phyloP scores from a whole-genome alignment of 179 eudicot genomes.

The Silene vulgaris region DNA sequence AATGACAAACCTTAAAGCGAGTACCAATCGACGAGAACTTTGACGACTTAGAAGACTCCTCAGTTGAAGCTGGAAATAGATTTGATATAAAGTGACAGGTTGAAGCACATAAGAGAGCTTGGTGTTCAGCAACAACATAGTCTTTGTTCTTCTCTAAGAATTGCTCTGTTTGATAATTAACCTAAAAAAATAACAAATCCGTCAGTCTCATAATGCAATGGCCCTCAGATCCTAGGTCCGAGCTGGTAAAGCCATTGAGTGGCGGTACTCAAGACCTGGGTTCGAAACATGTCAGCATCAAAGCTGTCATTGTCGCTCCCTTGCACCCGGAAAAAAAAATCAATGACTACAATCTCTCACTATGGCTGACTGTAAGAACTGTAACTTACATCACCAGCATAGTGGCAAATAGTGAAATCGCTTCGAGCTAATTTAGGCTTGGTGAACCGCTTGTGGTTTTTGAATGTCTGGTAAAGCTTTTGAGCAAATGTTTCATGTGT shows the following conservation, averaged over 20 bases:
- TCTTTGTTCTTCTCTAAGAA: slow-evolving; percentile 95
- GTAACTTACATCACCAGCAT: slow-evolving; percentile 94
- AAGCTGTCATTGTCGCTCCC: not conserved
- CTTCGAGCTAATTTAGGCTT: slow-evolving; percentile 92
- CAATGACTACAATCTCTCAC: slow-evolving; percentile 1
- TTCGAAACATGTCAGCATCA: not conserved
- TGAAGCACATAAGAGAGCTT: slow-evolving; percentile 73
- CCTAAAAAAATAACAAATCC: slow-evolving; percentile 37
- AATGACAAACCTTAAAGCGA: slow-evolving; percentile 66
- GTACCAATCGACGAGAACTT: slow-evolving; percentile 94
- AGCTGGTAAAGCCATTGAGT: not conserved
- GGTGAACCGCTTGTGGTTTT: slow-evolving; percentile 74
- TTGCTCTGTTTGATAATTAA: slow-evolving; percentile 82
- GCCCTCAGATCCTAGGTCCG: not conserved
- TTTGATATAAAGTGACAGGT: slow-evolving; percentile 63
- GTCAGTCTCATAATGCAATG: slow-evolving; percentile 1
- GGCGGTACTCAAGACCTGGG: not conserved
- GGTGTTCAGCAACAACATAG: slow-evolving; percentile 92
- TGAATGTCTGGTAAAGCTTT: slow-evolving; percentile 88
- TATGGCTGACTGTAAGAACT: slow-evolving; percentile 1
- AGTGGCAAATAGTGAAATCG: slow-evolving; percentile 86
- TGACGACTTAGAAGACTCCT: slow-evolving; percentile 85
- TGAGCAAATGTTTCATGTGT: slow-evolving; percentile 94
- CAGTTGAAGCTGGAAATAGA: slow-evolving; percentile 63
- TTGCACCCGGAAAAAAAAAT: not conserved